Conservation (phyloP, 306 rosid genomes). For the Begonia fuchsioides region DNA sequence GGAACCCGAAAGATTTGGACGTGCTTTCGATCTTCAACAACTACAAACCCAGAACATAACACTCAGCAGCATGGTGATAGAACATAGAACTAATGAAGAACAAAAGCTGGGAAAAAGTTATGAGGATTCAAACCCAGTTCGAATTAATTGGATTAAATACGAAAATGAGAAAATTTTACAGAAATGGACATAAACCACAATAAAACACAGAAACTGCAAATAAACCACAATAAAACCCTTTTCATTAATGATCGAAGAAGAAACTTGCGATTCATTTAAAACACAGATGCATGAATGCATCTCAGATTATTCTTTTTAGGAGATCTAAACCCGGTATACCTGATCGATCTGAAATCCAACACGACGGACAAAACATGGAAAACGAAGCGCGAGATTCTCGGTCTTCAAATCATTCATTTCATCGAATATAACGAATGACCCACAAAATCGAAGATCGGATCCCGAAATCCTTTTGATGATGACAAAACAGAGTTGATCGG, state of each 20-base stretch:
- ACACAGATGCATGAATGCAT: not conserved
- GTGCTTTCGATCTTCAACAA: no score
- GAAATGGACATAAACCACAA: not conserved
- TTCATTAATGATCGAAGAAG: slow-evolving; percentile 5
- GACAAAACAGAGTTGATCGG: slow-evolving; percentile 4
- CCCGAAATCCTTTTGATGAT: not conserved
- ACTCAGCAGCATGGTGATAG: no score
- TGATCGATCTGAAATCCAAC: slow-evolving; percentile 17
- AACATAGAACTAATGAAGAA: no score
- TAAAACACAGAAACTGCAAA: no score
- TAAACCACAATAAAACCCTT: slow-evolving; percentile 33
- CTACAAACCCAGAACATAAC: no score
- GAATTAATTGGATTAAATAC: not conserved
- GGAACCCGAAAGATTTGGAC: slow-evolving; percentile 6
- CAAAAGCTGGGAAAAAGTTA: not conserved
- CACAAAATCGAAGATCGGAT: no score
- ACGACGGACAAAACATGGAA: not conserved
- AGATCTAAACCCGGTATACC: slow-evolving; percentile 24
- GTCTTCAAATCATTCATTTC: not conserved
- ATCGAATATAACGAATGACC: no score
- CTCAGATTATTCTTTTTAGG: not conserved
- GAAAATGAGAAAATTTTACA: not conserved
- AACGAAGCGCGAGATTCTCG: not conserved
- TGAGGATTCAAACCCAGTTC: not conserved
- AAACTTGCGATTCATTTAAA: not conserved